Evolutionary conservation across 2,329 filamentous ascomycete genomes (phyloP).

Genomic region (Anthostomella pinea): DNA sequence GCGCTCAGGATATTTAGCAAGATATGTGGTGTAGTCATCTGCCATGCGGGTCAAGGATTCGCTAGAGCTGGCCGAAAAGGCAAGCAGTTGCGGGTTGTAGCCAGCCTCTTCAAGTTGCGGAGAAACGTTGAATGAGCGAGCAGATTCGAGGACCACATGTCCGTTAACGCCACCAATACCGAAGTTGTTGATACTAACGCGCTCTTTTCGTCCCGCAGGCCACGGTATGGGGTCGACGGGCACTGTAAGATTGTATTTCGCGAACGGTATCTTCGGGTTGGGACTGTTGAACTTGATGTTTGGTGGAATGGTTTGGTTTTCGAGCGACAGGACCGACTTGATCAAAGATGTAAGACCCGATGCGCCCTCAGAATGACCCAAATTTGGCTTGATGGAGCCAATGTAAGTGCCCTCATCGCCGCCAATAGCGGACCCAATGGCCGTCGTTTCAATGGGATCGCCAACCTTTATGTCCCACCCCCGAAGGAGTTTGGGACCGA

Average conservation of each 20-base stretch:
- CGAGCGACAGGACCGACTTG: conserved; percentile 29
- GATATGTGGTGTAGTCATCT: conserved; percentile 20
- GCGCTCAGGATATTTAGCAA: conserved; percentile 9
- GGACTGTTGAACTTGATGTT: conserved; percentile 25
- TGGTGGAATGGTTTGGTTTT: conserved; percentile 26
- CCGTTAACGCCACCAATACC: conserved; percentile 33
- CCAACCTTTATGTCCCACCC: no score
- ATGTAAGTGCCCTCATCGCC: conserved; percentile 14
- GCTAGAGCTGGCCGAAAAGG: conserved; percentile 21
- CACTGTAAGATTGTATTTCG: conserved; percentile 17
- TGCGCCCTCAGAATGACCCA: conserved; percentile 28
- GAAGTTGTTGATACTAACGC: conserved; percentile 33
- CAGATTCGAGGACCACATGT: conserved; percentile 22
- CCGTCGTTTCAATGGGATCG: conserved; percentile 27
- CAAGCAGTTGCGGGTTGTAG: conserved; percentile 15
- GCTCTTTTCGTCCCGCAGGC: conserved; percentile 15
- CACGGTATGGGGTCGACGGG: conserved; percentile 17
- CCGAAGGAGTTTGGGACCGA: no score
- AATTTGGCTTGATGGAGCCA: conserved; percentile 23
- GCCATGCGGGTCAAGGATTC: conserved; percentile 17
- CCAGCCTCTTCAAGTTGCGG: not conserved
- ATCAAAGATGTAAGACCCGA: conserved; percentile 28
- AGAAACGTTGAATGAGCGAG: conserved; percentile 12
- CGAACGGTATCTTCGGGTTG: conserved; percentile 21
- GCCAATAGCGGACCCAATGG: conserved; percentile 16